These are phyloP conservation scores for Amesomyces nigricolor DNA, from an alignment of 2,329 filamentous ascomycete species.

Conservation along the genomic window DNA sequence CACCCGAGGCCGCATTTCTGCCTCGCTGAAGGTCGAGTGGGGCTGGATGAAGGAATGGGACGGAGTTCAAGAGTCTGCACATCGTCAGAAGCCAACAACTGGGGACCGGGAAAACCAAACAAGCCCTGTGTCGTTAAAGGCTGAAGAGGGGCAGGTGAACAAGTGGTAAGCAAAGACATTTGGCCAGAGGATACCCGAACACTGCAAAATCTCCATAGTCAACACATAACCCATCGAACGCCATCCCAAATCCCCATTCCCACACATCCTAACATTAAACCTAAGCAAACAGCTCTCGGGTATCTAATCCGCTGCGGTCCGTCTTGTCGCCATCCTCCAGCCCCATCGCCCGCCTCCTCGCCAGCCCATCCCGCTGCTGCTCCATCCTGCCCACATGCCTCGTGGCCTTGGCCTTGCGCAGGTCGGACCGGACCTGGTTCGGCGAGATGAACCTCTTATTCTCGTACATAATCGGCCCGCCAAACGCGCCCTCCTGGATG, in stretches of 20 bases:
- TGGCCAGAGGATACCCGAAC: too few relatives aligned
- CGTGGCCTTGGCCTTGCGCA: conserved; percentile 68
- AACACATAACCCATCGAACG: not conserved
- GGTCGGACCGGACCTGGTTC: conserved; percentile 84
- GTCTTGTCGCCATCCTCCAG: conserved; percentile 59
- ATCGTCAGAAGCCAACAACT: too few relatives aligned
- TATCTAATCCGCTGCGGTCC: conserved; percentile 67
- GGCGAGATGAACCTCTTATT: conserved; percentile 96
- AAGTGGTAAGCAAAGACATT: too few relatives aligned
- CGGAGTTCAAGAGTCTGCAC: too few relatives aligned
- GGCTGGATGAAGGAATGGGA: too few relatives aligned
- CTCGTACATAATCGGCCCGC: conserved; percentile 94
- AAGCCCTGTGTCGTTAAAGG: too few relatives aligned
- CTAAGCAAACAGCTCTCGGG: conserved; percentile 34
- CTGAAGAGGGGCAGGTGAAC: too few relatives aligned
- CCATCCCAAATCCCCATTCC: conserved; percentile 11
- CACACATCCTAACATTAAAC: not conserved
- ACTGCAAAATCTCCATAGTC: too few relatives aligned
- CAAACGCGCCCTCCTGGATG: conserved; percentile 91
- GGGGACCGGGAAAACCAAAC: too few relatives aligned
- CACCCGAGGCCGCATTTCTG: too few relatives aligned
- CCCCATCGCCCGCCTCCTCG: conserved; percentile 72
- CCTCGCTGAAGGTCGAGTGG: too few relatives aligned
- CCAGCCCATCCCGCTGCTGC: conserved; percentile 62
- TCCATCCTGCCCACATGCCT: conserved; percentile 74